Conservation (phyloP, 129 eudicot species). For the Arctium minus region DNA sequence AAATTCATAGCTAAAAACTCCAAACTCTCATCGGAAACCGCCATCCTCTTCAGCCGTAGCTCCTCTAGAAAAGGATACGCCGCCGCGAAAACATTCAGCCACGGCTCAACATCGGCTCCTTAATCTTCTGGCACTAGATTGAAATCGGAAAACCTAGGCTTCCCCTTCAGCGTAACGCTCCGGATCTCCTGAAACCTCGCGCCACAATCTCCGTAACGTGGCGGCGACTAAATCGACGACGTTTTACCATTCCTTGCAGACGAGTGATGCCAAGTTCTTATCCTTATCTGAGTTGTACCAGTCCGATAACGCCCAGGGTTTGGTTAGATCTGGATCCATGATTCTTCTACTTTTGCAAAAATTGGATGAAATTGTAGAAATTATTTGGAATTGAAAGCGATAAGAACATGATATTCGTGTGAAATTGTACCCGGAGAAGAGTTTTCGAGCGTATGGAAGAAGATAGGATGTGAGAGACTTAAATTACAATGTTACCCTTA, state of each 20-base stretch:
- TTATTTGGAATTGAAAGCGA: not conserved
- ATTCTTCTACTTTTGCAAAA: not conserved
- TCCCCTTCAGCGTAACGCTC: constrained; percentile 71
- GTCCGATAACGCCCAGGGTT: constrained; percentile 46
- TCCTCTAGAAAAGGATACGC: constrained; percentile 80
- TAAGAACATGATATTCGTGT: not conserved
- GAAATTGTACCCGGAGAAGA: not conserved
- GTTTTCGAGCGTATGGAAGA: too few species aligned
- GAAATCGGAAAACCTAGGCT: constrained; percentile 76
- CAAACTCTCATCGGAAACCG: constrained; percentile 68
- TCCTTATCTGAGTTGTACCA: constrained; percentile 49
- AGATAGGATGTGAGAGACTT: too few species aligned
- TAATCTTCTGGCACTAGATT: constrained; percentile 70
- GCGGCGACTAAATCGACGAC: constrained; percentile 63
- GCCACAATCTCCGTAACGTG: constrained; percentile 69
- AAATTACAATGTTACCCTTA: too few species aligned
- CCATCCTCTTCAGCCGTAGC: constrained; percentile 78
- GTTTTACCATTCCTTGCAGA: constrained; percentile 81
- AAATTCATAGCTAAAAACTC: constrained; percentile 66
- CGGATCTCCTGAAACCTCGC: constrained; percentile 67
- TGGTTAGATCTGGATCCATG: constrained; percentile 39
- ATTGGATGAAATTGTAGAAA: not conserved
- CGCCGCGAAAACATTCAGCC: constrained; percentile 60
- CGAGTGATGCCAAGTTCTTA: constrained; percentile 59
- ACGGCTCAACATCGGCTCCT: constrained; percentile 70